Evolutionary conservation across 1,139 yeast species (phyloP).

Genomic region (Kurtzmaniella quercitrusa): DNA sequence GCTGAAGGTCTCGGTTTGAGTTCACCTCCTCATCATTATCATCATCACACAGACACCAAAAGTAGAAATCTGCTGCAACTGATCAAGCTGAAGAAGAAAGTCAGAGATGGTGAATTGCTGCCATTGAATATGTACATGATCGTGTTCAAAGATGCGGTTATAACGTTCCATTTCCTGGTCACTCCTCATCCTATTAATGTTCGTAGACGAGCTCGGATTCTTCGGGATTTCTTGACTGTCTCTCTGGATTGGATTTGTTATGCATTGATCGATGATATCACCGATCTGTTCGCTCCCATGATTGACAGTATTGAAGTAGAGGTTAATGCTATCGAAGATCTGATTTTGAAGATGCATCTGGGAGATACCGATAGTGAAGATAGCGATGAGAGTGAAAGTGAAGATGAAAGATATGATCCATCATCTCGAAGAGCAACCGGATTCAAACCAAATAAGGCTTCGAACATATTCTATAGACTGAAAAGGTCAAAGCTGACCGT

Average conservation of each 20-base stretch:
- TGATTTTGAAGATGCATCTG: conserved; percentile 81
- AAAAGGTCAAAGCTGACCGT: conserved; percentile 38
- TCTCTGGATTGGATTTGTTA: conserved; percentile 96
- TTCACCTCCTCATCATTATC: background rate
- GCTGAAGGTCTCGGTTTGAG: conserved; percentile 9
- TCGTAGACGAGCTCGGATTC: conserved; percentile 82
- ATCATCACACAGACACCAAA: background rate
- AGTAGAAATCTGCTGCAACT: conserved; percentile 2
- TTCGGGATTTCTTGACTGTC: conserved; percentile 83
- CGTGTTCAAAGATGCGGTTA: conserved; percentile 84
- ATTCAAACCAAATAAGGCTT: conserved; percentile 4
- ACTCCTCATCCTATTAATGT: conserved; percentile 97
- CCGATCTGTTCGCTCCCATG: conserved; percentile 97
- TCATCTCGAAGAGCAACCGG: conserved; percentile 2
- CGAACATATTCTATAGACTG: conserved; percentile 33
- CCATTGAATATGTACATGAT: conserved; percentile 92
- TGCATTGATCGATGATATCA: conserved; percentile 93
- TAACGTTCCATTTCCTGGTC: conserved; percentile 91
- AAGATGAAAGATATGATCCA: conserved; percentile 17
- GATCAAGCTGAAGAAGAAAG: conserved; percentile 18
- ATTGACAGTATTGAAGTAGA: conserved; percentile 91
- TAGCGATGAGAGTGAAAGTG: conserved; percentile 36
- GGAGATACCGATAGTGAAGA: conserved; percentile 49
- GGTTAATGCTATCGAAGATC: conserved; percentile 87
- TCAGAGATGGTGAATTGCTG: conserved; percentile 71